Base-by-base conservation (phyloP, 2,329 filamentous ascomycete genomes). In the Didymella pomorum region DNA sequence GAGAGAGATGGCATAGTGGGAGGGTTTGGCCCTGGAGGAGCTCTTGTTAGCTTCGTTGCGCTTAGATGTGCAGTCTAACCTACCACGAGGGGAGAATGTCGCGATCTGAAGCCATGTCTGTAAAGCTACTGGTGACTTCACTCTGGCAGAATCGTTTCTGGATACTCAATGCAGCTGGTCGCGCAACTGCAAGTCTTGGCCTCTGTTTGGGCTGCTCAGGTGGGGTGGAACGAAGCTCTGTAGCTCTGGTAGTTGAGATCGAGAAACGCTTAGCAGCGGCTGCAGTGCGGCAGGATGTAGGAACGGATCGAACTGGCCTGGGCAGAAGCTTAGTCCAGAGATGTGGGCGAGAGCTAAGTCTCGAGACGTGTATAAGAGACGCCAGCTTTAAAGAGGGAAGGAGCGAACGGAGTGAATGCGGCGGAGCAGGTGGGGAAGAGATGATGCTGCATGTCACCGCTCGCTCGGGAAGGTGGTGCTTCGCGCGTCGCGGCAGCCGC, bases 1-100 rank as follows among this genome's bases (percentile, higher is more conserved):
- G 68, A 99, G 85, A 55, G 89, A 92, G 65, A 99, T 83, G 71
- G 86, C 83, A 80, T 99, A 99, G 81, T 98, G 92, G 62, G 83
- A 81, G 2, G 95, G 93, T 80, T 92, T 94, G 74, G 94, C 87
- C 73, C 86, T 88, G 61, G 39, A 33, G 16, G 39, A 44, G 16
- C 21, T 14, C 9, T n/a, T 52, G 64, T 75, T 37, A 75, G 69
- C 52, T 37, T 41, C 23, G 18, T 50, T 2, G 21, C 28, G 31
- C n/a, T 16, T 14, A 10, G 3, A 21, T 29, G 4, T 4, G 18
- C 18, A 42, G n/a, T 55, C 21, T 2, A 23, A 63, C 78, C 71
- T 63, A 81, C 79, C 77, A 77, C 60, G 76, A 70, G 10, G 80
- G 77, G 44, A 82, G 76, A 54, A 81, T 76, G 57, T 82, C 80